Evolutionary conservation across 306 rosid genomes (phyloP).

Genomic region (Carpinus fangiana): DNA sequence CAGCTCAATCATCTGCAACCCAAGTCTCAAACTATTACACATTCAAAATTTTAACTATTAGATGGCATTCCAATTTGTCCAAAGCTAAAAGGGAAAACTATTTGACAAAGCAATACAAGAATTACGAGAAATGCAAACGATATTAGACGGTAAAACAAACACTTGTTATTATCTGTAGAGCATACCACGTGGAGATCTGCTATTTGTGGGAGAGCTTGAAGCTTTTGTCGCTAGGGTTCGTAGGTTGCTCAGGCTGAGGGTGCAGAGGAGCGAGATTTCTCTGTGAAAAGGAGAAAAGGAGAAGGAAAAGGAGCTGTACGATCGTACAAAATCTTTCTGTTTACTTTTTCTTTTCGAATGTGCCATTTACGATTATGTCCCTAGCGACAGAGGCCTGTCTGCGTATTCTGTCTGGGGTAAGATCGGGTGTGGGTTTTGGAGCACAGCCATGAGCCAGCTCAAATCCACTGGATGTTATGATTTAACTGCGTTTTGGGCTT

Average conservation of each 20-base stretch:
- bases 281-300: neutral
- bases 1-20: neutral
- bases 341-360: neutral
- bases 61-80: neutral
- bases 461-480: too few relatives aligned
- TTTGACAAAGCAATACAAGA: neutral
- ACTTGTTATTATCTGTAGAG: neutral
- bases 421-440: too few relatives aligned
- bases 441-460: too few relatives aligned
- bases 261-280: neutral
- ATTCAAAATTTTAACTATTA: neutral
- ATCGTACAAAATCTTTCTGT: neutral
- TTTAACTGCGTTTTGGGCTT: too few relatives aligned
- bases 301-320: constrained; percentile 2
- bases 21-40: neutral
- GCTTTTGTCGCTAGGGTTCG: constrained; percentile 10
- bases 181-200: constrained; percentile 15
- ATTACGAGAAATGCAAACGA: neutral
- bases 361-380: neutral
- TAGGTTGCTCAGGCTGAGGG: neutral
- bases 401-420: too few relatives aligned
- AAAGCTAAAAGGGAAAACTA: neutral
- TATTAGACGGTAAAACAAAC: neutral
- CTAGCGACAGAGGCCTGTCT: neutral
- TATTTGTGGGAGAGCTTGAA: neutral